phyloP scores from a whole-genome alignment of 2,329 filamentous ascomycete genomes.

The Ophiostoma triangulosporum region DNA sequence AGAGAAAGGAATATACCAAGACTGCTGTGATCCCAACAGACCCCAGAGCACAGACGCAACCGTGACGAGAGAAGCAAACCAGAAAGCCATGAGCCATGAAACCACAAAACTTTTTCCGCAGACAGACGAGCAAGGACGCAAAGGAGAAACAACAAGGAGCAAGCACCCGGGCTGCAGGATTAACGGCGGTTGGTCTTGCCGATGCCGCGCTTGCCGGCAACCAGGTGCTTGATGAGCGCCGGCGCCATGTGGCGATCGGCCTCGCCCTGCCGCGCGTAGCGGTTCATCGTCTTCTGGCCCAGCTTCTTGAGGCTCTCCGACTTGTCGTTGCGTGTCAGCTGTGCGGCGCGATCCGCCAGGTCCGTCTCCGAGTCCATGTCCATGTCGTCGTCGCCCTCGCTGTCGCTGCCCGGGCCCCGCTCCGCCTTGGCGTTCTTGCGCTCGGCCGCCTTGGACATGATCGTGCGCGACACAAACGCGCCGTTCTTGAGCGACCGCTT shows the following conservation, averaged over 20 bases:
- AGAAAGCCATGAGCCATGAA: not conserved
- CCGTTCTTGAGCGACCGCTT: constrained; percentile 96
- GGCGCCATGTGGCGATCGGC: constrained; percentile 81
- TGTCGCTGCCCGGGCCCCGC: constrained; percentile 47
- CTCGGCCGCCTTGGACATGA: constrained; percentile 46
- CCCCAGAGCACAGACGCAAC: not conserved
- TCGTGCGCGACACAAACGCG: constrained; percentile 76
- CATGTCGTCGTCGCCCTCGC: constrained; percentile 59
- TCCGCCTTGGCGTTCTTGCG: constrained; percentile 13
- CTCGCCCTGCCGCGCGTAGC: constrained; percentile 93
- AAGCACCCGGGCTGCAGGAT: constrained; percentile 12
- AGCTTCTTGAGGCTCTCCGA: constrained; percentile 75
- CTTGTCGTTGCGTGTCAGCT: constrained; percentile 58
- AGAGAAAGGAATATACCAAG: not conserved
- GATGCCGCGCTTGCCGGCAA: constrained; percentile 84
- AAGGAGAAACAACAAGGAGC: not conserved
- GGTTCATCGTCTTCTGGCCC: constrained; percentile 96
- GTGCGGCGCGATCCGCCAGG: constrained; percentile 32
- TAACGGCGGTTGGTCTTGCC: constrained; percentile 72
- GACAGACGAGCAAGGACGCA: not conserved
- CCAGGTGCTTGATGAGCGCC: constrained; percentile 78
- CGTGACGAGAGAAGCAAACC: not conserved
- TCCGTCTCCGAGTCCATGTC: constrained; percentile 46
- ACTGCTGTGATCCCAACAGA: not conserved
- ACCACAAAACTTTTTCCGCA: not conserved